Conservation (phyloP, 2,329 filamentous ascomycete genomes). For the Ophiognomonia clavigignenti-juglandacearum region DNA sequence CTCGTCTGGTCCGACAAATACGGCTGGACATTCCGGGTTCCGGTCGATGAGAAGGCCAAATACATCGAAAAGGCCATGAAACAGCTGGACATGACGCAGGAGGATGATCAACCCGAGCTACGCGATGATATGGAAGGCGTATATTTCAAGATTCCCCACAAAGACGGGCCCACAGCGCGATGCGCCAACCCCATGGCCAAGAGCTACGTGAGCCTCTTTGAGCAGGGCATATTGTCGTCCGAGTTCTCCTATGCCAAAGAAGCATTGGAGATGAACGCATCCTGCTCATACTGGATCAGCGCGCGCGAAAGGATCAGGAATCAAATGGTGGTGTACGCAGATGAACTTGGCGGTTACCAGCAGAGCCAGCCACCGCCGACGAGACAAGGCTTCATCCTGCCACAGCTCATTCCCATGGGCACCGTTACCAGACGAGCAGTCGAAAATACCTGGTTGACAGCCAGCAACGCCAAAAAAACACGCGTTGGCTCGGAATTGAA, state of each 20-base stretch:
- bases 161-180: conserved; percentile 81
- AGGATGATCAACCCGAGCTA: conserved; percentile 58
- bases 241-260: conserved; percentile 89
- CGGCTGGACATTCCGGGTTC: conserved; percentile 88
- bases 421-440: conserved; percentile 92
- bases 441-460: conserved; percentile 97
- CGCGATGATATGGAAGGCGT: conserved; percentile 59
- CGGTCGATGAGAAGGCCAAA: conserved; percentile 52
- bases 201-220: conserved; percentile 84
- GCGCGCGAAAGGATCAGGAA: conserved; percentile 86
- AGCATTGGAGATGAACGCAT: conserved; percentile 96
- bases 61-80: conserved; percentile 70
- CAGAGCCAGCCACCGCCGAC: conserved; percentile 13
- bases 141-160: conserved; percentile 95
- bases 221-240: conserved; percentile 80
- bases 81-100: conserved; percentile 63
- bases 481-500: conserved; percentile 95
- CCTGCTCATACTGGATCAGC: conserved; percentile 98
- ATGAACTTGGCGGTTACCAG: conserved; percentile 40
- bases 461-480: conserved; percentile 94
- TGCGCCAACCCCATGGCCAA: conserved; percentile 89
- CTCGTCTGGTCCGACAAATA: conserved; percentile 89
- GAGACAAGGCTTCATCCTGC: conserved; percentile 77
- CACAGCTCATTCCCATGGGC: conserved; percentile 96
- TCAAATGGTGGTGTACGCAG: conserved; percentile 90